Evolutionary conservation across 345 rosid species (phyloP), one percentile per base, ranked within the genome.

Genomic region (Garcia nutans): DNA sequence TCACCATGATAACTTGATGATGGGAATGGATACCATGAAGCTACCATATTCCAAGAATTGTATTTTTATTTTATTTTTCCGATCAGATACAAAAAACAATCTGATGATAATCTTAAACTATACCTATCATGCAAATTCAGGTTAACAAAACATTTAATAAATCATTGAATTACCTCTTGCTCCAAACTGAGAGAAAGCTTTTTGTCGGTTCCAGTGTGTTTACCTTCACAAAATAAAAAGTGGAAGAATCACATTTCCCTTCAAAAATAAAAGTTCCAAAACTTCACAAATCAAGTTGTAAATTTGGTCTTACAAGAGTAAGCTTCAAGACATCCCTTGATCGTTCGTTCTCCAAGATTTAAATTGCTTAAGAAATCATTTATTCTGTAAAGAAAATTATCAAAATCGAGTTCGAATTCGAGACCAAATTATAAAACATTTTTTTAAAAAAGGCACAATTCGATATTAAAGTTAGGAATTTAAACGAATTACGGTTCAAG

Each of bases 101-200:
- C 13, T 47, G 50, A 47, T 47, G 13, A 47, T 11, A 47, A 47
- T 47, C 50, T 47, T 10, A 47, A 47, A 47, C 10, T 1, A 8
- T 47, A 47, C 13, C 10, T 47, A 13, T 47, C 50, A 47, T 8
- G 10, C 1, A 47, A 47, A 10, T 10, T 47, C 50, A 47, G 10
- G 50, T 47, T 47, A 47, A 8, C 10, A 13, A 47, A 47, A 33
- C 52, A 41, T n/a, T 19, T 65, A 19, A 5, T 19, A 33, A 13
- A n/a, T 37, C 11, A 65, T 7, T 65, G 15, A 9, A 57, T 74
- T 79, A 92, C 98, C 97, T 94, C 98, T 64, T 88, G 86, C 84
- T 94, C 98, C 89, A 94, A 88, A 86, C 97, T 94, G 68, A 92
- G 88, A 75, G 97, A 91, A 24, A 92, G 77, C 77, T 85, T 92